Evolutionary conservation across 148 eudicot species (phyloP).

Genomic region (Rhododendron mucronatum): DNA sequence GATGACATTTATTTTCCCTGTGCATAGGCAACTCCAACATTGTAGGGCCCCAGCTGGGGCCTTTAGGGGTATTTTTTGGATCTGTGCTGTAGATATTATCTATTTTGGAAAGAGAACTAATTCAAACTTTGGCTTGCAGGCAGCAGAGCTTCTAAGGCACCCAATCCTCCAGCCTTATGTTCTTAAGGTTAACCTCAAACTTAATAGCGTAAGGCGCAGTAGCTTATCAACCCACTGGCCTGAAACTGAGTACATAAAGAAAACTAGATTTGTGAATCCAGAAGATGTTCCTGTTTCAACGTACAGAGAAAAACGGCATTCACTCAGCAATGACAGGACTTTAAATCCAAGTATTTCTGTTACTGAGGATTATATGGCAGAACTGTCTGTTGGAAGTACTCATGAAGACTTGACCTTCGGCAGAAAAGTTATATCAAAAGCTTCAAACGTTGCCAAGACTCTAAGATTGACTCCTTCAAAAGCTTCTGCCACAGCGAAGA

Average conservation of each 20-base stretch:
- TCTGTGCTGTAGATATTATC: neutral
- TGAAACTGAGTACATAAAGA: conserved; percentile 56
- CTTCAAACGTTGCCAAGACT: conserved; percentile 30
- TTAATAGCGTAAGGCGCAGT: conserved; percentile 57
- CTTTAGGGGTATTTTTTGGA: neutral
- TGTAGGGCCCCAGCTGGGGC: neutral
- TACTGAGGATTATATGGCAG: conserved; percentile 41
- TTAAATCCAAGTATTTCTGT: conserved; percentile 75
- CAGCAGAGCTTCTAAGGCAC: conserved; percentile 83
- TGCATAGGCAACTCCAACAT: neutral
- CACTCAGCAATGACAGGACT: conserved; percentile 51
- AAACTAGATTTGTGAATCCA: conserved; percentile 64
- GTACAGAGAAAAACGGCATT: conserved; percentile 26
- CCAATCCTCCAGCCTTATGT: conserved; percentile 83
- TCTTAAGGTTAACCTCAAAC: conserved; percentile 64
- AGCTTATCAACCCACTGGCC: conserved; percentile 55
- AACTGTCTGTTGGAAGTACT: conserved; percentile 45
- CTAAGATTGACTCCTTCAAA: conserved; percentile 43
- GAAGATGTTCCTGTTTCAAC: conserved; percentile 24
- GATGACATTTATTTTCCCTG: neutral
- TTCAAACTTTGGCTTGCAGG: conserved; percentile 41
- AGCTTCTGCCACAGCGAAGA: conserved; percentile 44
- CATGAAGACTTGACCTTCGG: conserved; percentile 26
- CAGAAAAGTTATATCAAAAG: conserved; percentile 36
- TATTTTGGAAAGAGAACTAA: neutral